phyloP scores from a whole-genome alignment of 805 yeast genomes.

The Jamesozyma jinghongensis region DNA sequence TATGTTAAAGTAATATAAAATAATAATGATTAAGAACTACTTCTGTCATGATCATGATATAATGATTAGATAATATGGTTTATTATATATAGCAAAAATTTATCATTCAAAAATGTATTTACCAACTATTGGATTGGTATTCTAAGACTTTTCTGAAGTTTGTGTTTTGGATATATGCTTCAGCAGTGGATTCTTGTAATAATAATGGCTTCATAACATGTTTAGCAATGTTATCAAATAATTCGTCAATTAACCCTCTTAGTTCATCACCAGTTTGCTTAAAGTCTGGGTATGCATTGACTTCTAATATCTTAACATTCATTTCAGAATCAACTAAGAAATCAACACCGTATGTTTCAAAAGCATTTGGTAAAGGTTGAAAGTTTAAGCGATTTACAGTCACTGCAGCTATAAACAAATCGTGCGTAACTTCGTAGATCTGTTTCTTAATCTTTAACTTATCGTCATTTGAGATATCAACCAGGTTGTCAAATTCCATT shows the following conservation, averaged over 20 bases:
- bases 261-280: constrained; percentile 85
- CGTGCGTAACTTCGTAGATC: constrained; percentile 54
- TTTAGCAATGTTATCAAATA: constrained; percentile 50
- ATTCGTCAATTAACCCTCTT: constrained; percentile 52
- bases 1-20: background rate
- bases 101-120: constrained; percentile 3
- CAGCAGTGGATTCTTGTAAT: constrained; percentile 7
- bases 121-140: constrained; percentile 31
- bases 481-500: constrained; percentile 51
- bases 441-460: constrained; percentile 40
- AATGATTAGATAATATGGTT: too few species aligned
- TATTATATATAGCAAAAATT: too few species aligned
- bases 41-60: background rate
- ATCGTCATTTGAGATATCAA: constrained; percentile 32
- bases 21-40: background rate
- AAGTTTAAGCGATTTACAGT: constrained; percentile 78
- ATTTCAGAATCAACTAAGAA: constrained; percentile 56
- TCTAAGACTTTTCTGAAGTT: constrained; percentile 36
- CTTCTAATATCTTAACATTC: constrained; percentile 62
- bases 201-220: constrained; percentile 44
- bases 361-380: constrained; percentile 69
- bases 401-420: constrained; percentile 72
- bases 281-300: constrained; percentile 93
- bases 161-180: constrained; percentile 5
- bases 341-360: constrained; percentile 86